A percentile compares a stretch with the other conserved stretches of the same genome.
Conservation (phyloP, 257 asterid genomes). For the Parsonsia alboflavescens region DNA sequence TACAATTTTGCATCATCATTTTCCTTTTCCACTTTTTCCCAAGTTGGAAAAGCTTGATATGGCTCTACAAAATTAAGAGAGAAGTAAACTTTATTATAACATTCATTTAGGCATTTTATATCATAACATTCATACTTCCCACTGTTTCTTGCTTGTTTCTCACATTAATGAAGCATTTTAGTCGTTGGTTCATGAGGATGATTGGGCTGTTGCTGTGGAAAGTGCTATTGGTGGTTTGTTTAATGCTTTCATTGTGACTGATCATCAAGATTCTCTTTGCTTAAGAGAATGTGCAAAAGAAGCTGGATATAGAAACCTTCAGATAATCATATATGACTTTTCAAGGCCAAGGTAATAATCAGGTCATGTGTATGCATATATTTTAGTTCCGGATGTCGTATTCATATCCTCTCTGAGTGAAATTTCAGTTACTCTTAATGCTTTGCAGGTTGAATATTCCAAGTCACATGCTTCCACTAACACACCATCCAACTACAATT, state of each 20-base stretch:
- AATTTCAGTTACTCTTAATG: slow-evolving; percentile 21
- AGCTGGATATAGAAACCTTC: slow-evolving; percentile 55
- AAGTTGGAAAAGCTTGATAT: neutral
- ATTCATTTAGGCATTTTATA: neutral
- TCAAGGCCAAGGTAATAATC: slow-evolving; percentile 63
- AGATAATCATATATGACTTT: slow-evolving; percentile 74
- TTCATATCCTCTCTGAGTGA: neutral
- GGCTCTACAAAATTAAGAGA: neutral
- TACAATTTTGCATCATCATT: neutral
- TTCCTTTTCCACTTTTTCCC: neutral
- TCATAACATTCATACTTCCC: neutral
- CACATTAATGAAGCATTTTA: slow-evolving; percentile 29
- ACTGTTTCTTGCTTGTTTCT: slow-evolving; percentile 5
- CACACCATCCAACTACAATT: slow-evolving; percentile 73
- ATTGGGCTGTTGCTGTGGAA: slow-evolving; percentile 81
- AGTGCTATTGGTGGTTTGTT: slow-evolving; percentile 72
- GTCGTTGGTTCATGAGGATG: slow-evolving; percentile 67
- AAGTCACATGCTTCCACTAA: slow-evolving; percentile 87
- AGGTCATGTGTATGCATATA: slow-evolving; percentile 11
- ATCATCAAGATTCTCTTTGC: slow-evolving; percentile 67
- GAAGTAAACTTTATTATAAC: neutral
- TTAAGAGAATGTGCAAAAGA: slow-evolving; percentile 79
- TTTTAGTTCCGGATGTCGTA: neutral
- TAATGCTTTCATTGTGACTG: slow-evolving; percentile 81
- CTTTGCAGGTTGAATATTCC: slow-evolving; percentile 72